These are phyloP conservation scores for Aquilaria agallochum DNA, from an alignment of 441 rosid species.

Conservation along the genomic window DNA sequence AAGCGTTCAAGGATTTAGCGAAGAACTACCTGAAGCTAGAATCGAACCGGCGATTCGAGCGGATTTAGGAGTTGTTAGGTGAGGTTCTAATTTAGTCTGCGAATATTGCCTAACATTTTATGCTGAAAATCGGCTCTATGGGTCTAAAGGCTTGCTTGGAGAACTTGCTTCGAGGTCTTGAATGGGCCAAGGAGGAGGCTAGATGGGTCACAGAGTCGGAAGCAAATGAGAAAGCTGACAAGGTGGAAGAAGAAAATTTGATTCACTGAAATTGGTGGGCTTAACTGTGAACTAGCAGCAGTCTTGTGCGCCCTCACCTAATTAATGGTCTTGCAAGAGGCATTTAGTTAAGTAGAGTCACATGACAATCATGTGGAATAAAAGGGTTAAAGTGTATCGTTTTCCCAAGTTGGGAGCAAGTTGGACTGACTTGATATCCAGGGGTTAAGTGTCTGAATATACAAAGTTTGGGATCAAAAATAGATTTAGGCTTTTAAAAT, in stretches of 20 bases:
- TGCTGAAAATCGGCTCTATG: constrained; percentile 8
- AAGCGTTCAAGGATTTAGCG: constrained; percentile 45
- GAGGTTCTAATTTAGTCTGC: constrained; percentile 21
- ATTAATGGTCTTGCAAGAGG: no score
- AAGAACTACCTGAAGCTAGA: constrained; percentile 34
- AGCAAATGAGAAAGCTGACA: not conserved
- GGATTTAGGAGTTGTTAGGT: constrained; percentile 4
- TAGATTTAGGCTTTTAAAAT: no score
- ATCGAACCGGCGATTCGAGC: constrained; percentile 23
- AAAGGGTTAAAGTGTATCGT: no score
- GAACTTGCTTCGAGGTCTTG: constrained; percentile 12
- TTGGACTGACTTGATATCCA: no score
- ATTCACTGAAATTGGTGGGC: not conserved
- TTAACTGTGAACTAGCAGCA: no score
- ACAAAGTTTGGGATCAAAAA: no score
- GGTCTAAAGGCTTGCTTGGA: constrained; percentile 1
- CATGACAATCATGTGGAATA: no score
- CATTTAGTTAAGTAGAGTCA: no score
- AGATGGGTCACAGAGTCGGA: not conserved
- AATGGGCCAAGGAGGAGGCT: constrained; percentile 9
- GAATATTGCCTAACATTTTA: constrained; percentile 26
- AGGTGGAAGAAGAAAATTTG: not conserved
- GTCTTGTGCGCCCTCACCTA: no score
- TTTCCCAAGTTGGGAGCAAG: no score
- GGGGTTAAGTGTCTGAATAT: no score